Evolutionary conservation across 2,329 filamentous ascomycete species (phyloP), one percentile per base, ranked within the genome.

Genomic region (Botrytis aclada): DNA sequence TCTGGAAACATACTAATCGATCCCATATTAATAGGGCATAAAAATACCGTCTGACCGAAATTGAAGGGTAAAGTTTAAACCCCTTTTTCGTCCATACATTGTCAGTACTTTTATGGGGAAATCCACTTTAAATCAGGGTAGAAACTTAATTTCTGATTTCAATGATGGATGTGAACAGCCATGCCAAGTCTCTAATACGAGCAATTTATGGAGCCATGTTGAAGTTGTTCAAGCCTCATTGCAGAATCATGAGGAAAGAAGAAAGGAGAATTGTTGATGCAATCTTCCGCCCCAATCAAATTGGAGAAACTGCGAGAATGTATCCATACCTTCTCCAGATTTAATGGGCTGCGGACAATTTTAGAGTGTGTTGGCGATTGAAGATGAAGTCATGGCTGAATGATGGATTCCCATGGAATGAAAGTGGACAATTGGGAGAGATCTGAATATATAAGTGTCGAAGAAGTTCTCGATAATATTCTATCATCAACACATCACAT

Each of bases 361-460:
- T 65, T 37, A 37, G 43, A 5, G 41, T 65, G 63, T 65, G 43
- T 51, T 65, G 34, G 14, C n/a, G 34, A n/a, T n/a, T n/a, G 5
- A n/a, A 22, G 47, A 51, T 71, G 58, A 61, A 45, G 65, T 72
- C 63, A 60, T 60, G n/a, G n/a, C 18, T 56, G 16, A 25, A n/a
- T 4, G n/a, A 39, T 64, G 34, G 34, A 32, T 32, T 69, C 39
- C 18, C 10, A 29, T 41, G 47, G 66, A 67, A 37, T 10, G 29
- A 45, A 29, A 45, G 56, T 37, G 18, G 65, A 37, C 4, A 12
- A 41, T 32, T 9, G n/a, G 47, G 65, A 56, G 18, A 32, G n/a
- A 56, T 20, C 7, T 65, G 37, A 41, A 43, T 66, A 66, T 71
- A 71, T 65, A 71, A 51, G 45, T 25, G 6, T 66, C n/a, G 69